Base-by-base conservation (phyloP, 352 stramenopile genomes). In the Phytophthora pseudosyringae region DNA sequence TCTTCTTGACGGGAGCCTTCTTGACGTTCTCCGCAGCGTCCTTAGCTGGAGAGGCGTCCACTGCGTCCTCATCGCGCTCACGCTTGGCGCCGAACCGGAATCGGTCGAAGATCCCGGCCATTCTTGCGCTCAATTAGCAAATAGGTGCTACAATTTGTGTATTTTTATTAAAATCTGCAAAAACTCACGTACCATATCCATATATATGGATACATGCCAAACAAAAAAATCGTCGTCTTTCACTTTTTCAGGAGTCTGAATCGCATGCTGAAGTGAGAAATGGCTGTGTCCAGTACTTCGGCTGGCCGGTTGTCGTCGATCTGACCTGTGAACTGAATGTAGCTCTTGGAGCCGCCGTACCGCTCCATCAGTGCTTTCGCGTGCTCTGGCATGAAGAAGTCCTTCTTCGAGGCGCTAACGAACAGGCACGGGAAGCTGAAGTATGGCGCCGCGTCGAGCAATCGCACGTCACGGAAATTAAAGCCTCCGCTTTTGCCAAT, bases 321-420 rank as follows among this genome's bases (percentile, higher is more conserved):
- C 7, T 67, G 64, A 12, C 84, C 84, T 8, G 69, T 69, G 38
- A 87, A 90, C 47, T 83, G 56, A 16, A 88, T 38, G 39, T 85
- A 80, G 55, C 71, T 73, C 69, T 91, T 93, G 5, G 72, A 58
- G 0, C 83, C 83, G 12, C 81, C 82, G 26, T 94, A 94, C 10
- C 54, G 47, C 3, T 89, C 72, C 32, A 68, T 86, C 15, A 94
- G 59, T 10, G 71, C 51, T 50, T 69, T 69, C 13, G 86, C 80
- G 26, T 92, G 83, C 9, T 77, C 63, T 16, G 85, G 85, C 10
- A 67, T 78, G 38, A 94, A 88, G 33, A 94, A 94, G 50, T 92
- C 86, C 29, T 88, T 86, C 69, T 89, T 86, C 0, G 72, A 85
- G 12, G 79, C 78, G 36, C 75, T 88, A 29, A 91, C 67, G 64